Base-by-base conservation (phyloP, 495 filamentous ascomycete genomes). In the Penicillium psychrofluorescens region DNA sequence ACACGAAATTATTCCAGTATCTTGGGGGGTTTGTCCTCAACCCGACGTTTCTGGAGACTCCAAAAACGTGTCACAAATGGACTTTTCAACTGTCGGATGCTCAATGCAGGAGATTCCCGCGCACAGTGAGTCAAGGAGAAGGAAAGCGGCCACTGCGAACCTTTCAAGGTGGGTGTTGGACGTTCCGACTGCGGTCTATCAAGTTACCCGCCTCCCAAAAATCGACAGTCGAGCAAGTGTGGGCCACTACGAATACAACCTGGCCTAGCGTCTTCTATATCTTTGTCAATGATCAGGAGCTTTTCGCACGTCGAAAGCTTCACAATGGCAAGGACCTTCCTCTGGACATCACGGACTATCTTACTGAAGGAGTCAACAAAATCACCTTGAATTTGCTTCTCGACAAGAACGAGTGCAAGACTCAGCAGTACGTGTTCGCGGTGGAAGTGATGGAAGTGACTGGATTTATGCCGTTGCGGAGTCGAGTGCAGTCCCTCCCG, bases 251-350 rank as follows among this genome's bases (percentile, higher is more conserved):
- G 13, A 79, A 86, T 30, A 81, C 76, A 14, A 50, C 54, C 32
- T 95, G 90, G 90, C 90, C 90, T 10, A 67, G 74, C 34, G 71
- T 78, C 39, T 71, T 88, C 6, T 87, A 81, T 48, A 62, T 92
- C 33, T 64, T 72, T n/a, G 57, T 94, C 40, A 95, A 95, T 57
- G 61, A 56, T 0, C 50, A 53, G 1, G 55, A 70, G n/a, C 46
- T 90, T 5, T 73, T 78, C 14, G 51, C 80, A 8, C 75, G 81
- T 35, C 72, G 82, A 14, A 85, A 85, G 45, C 46, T 70, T 1
- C 80, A 87, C 35, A 78, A 86, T 55, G 79, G 79, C 0, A 90
- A 86, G 54, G 85, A 94, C 47, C 53, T 88, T 4, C 77, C 91
- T 0, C 62, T 85, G 27, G 88, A 94, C 46, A 70, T 92, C 22